Conservation (phyloP, 1,284 basidiomycete genomes). For the Ceraceosorus guamensis region DNA sequence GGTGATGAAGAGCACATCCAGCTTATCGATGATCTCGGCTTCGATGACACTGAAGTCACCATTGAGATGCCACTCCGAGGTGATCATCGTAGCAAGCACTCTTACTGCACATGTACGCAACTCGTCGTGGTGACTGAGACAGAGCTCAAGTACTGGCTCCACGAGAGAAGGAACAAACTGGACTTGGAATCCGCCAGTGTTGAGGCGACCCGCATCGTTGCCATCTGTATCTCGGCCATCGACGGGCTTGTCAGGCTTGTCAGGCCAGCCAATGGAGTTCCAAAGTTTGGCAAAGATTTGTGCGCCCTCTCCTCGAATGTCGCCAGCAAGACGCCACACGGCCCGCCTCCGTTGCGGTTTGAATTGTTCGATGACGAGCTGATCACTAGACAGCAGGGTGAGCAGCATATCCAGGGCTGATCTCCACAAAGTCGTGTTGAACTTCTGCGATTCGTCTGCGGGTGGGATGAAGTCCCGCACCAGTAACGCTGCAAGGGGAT, state of each 20-base stretch:
- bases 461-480: slow-evolving; percentile 74
- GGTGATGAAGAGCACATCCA: slow-evolving; percentile 85
- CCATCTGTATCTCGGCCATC: background rate
- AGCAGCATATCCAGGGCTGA: slow-evolving; percentile 74
- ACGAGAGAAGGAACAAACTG: slow-evolving; percentile 64
- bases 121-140: slow-evolving; percentile 87
- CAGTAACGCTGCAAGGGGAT: slow-evolving; percentile 69
- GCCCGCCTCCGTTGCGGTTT: slow-evolving; percentile 85
- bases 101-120: slow-evolving; percentile 76
- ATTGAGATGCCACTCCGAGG: slow-evolving; percentile 60
- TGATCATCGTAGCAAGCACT: slow-evolving; percentile 91
- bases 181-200: slow-evolving; percentile 44
- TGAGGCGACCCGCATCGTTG: slow-evolving; percentile 20
- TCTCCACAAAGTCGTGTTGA: slow-evolving; percentile 74
- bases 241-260: slow-evolving; percentile 7
- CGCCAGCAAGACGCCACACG: slow-evolving; percentile 89
- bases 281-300: slow-evolving; percentile 74
- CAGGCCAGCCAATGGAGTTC: slow-evolving; percentile 61
- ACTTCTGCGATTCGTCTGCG: slow-evolving; percentile 57
- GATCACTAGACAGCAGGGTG: slow-evolving; percentile 76
- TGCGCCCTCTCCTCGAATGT: slow-evolving; percentile 86
- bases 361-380: slow-evolving; percentile 87
- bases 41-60: slow-evolving; percentile 56
- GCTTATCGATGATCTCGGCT: slow-evolving; percentile 84
- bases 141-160: slow-evolving; percentile 82